Conservation (phyloP, 78 protist species). For the Dictyostelium citrinum region DNA sequence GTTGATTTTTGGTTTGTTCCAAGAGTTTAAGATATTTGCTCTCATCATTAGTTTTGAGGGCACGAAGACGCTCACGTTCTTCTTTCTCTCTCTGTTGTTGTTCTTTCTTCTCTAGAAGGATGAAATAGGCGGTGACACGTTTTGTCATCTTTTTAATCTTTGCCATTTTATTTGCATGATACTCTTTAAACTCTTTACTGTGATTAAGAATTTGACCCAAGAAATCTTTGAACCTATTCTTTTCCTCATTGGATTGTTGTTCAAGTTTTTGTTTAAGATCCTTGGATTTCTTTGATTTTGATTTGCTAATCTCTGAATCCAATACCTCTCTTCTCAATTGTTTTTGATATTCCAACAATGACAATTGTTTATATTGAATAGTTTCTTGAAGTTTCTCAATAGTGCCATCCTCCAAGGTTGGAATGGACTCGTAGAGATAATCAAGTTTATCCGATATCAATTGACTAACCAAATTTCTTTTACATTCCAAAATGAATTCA, state of each 20-base stretch:
- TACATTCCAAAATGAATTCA: not conserved
- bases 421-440: not conserved
- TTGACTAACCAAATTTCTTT: not conserved
- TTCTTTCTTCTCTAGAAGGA: slow-evolving; percentile 43
- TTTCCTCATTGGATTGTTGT: not conserved
- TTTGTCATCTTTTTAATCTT: slow-evolving; percentile 62
- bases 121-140: slow-evolving; percentile 49
- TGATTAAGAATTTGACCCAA: slow-evolving; percentile 29
- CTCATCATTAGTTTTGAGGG: slow-evolving; percentile 79
- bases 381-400: not conserved
- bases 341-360: slow-evolving; percentile 32
- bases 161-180: slow-evolving; percentile 32
- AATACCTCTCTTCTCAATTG: slow-evolving; percentile 13
- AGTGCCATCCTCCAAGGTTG: not conserved
- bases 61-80: slow-evolving; percentile 79
- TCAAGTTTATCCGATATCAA: not conserved
- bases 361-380: slow-evolving; percentile 29
- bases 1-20: slow-evolving; percentile 65
- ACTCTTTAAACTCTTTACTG: slow-evolving; percentile 71
- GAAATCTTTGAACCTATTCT: slow-evolving; percentile 8
- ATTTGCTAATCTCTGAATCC: not conserved
- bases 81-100: slow-evolving; percentile 53
- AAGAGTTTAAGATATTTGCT: slow-evolving; percentile 67
- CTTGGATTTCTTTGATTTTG: not conserved
- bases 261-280: not conserved